Conservation (phyloP, 306 rosid species). For the Cicer yamashitae region DNA sequence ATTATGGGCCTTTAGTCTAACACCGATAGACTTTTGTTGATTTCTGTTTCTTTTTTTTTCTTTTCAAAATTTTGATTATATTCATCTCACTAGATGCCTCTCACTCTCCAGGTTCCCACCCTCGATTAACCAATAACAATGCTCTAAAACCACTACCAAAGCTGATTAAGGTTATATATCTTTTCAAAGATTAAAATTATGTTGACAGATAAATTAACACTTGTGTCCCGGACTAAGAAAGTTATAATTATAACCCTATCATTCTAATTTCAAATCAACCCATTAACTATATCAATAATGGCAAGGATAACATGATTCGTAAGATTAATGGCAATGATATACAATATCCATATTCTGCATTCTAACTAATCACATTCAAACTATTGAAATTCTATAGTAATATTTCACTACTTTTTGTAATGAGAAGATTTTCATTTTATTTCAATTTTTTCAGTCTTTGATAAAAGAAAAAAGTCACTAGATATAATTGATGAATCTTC, state of each 20-base stretch:
- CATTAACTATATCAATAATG: not conserved
- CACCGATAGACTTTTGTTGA: not conserved
- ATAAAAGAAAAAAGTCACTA: not conserved
- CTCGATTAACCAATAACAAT: not conserved
- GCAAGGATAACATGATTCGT: not conserved
- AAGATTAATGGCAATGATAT: not conserved
- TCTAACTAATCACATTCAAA: not conserved
- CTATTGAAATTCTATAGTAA: not conserved
- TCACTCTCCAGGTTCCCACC: not conserved
- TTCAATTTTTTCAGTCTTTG: not conserved
- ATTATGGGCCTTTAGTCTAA: not conserved
- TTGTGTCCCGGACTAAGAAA: not conserved
- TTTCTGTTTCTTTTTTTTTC: not conserved
- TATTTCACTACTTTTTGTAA: not conserved
- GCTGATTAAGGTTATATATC: not conserved
- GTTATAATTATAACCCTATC: not conserved
- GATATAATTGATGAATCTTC: not conserved
- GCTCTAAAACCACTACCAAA: not conserved
- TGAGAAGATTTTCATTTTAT: not conserved
- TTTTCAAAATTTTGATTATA: no score
- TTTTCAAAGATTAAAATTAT: not conserved
- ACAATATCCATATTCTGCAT: not conserved
- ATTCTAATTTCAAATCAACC: not conserved
- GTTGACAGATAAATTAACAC: not conserved
- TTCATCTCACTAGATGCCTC: not conserved